Percentiles rank a stretch among this genome's conserved stretches.
Evolutionary conservation across 345 rosid species (phyloP).

Genomic region (Citrus hindsii): DNA sequence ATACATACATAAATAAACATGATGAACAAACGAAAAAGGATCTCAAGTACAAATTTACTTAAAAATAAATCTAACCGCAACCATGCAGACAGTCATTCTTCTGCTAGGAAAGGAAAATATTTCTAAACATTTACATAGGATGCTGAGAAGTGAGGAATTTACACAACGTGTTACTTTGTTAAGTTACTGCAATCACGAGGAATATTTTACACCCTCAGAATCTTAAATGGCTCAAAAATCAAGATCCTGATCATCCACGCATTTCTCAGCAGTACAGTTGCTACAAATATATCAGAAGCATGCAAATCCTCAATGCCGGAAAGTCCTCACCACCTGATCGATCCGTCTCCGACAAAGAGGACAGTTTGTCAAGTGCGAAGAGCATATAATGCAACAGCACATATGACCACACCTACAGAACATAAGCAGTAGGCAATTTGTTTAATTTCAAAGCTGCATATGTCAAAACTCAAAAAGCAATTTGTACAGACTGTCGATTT

Average conservation of each 20-base stretch:
- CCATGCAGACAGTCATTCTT: neutral
- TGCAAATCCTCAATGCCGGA: slow-evolving; percentile 52
- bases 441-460: neutral
- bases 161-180: slow-evolving; percentile 1
- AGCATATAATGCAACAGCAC: slow-evolving; percentile 88
- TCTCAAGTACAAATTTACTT: neutral
- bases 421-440: neutral
- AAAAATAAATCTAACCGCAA: neutral
- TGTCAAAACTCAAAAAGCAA: neutral
- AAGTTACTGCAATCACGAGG: neutral
- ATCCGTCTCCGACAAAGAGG: slow-evolving; percentile 90
- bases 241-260: neutral
- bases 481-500: neutral
- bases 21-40: neutral
- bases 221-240: neutral
- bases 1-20: neutral
- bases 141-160: slow-evolving; percentile 5
- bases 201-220: neutral
- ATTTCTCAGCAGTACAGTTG: slow-evolving; percentile 1
- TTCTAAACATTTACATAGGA: slow-evolving; percentile 4
- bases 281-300: neutral
- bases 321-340: slow-evolving; percentile 80
- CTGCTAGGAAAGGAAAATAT: neutral
- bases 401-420: slow-evolving; percentile 89
- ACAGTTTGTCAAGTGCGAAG: slow-evolving; percentile 65